A percentile compares a stretch with the other conserved stretches of the same genome.
Evolutionary conservation across 2,329 filamentous ascomycete genomes (phyloP).

Genomic region (Ustulina deusta): DNA sequence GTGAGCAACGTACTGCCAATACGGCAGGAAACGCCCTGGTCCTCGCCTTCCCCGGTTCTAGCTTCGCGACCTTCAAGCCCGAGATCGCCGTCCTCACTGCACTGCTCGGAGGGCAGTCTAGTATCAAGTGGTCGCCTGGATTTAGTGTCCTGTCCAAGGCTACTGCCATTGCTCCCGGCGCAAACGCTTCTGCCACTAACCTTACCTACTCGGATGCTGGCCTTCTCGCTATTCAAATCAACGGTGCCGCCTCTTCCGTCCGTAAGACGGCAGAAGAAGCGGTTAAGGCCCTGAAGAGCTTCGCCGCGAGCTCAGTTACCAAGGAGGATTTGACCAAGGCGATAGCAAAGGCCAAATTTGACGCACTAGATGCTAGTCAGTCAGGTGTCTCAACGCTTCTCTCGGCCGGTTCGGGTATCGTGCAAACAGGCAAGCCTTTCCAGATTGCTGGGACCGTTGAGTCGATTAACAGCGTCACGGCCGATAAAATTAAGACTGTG

Average conservation of each 20-base stretch:
- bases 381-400: slow-evolving; percentile 81
- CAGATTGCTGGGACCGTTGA: slow-evolving; percentile 85
- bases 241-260: slow-evolving; percentile 79
- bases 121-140: slow-evolving; percentile 94
- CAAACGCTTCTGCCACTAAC: slow-evolving; percentile 79
- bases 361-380: slow-evolving; percentile 84
- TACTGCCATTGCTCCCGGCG: slow-evolving; percentile 72
- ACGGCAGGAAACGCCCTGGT: slow-evolving; percentile 83
- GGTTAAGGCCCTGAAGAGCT: slow-evolving; percentile 83
- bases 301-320: slow-evolving; percentile 79
- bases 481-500: slow-evolving; percentile 88
- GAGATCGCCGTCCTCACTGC: slow-evolving; percentile 88
- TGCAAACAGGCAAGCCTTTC: slow-evolving; percentile 84
- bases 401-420: slow-evolving; percentile 84
- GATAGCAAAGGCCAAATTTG: slow-evolving; percentile 92
- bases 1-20: slow-evolving; percentile 89
- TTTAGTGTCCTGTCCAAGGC: slow-evolving; percentile 92
- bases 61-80: slow-evolving; percentile 84
- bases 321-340: slow-evolving; percentile 94
- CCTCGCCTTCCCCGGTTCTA: slow-evolving; percentile 92
- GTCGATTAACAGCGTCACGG: slow-evolving; percentile 82
- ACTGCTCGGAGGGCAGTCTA: slow-evolving; percentile 89
- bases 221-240: slow-evolving; percentile 85
- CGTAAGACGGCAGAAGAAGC: slow-evolving; percentile 79
- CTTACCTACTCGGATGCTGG: slow-evolving; percentile 93